Evolutionary conservation across 2,329 filamentous ascomycete species (phyloP), one percentile per base, ranked within the genome.

Genomic region (Daldinia eschscholtzii): DNA sequence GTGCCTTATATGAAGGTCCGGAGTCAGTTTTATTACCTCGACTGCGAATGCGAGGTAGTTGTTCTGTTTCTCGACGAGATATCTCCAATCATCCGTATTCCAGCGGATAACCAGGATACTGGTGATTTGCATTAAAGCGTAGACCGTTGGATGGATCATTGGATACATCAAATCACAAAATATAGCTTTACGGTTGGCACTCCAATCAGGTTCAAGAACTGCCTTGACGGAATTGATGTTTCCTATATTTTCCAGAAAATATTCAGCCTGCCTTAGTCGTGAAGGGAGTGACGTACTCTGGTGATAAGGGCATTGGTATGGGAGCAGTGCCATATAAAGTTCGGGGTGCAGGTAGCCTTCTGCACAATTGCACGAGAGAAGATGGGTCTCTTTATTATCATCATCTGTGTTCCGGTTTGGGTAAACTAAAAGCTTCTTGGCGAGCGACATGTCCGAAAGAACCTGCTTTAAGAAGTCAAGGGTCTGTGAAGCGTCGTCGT

Each of bases 201-300:
- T 65, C 70, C 61, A 70, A 33, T 72, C 64, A 18, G 67, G 70
- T 28, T 65, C 61, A 26, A 72, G 28, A 28, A 65, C 41, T 2
- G 6, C 13, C 10, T 6, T 30, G 15, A 18, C 3, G 4, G 28
- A 6, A 3, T 18, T 15, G 7, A 52, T 18, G 7, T 3, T 4
- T 9, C 15, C 46, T 46, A 1, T 0, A 9, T 1, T 4, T 3
- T 7, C 1, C 15, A 48, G 12, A 12, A 9, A 2, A 6, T n/a
- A 2, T 3, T 9, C 13, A 6, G 44, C 44, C n/a, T 2, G 20
- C 13, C 10, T 0, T 4, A 65, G 10, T 1, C 70, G 64, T 4
- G 64, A 65, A 6, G 33, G 2, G 13, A 67, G 13, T 6, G 61
- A 41, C 9, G 64, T 61, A 18, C 4, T 10, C 15, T 6, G 12